Percentiles rank a stretch among this genome's conserved stretches.
phyloP scores from a whole-genome alignment of 257 asterid species.

The Capsicum chinense region DNA sequence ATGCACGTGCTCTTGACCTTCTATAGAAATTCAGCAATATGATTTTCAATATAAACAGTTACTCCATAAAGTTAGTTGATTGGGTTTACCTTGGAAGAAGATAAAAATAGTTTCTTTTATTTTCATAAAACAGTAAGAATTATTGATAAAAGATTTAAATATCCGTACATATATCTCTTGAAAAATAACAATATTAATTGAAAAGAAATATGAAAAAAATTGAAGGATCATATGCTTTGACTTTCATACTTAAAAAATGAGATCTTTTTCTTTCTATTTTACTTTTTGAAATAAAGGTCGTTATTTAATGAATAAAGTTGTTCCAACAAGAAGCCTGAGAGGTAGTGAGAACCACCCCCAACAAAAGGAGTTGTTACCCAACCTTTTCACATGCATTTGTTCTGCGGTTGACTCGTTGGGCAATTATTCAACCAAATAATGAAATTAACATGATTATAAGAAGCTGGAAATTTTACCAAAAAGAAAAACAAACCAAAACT shows the following conservation, averaged over 20 bases:
- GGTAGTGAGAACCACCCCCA: not conserved
- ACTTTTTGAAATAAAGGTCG: not conserved
- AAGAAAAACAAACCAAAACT: not conserved
- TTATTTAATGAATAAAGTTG: not conserved
- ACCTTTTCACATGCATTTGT: conserved; percentile 14
- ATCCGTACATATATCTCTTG: not conserved
- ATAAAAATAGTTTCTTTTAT: not conserved
- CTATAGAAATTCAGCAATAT: no score
- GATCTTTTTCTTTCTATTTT: not conserved
- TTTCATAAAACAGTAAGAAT: not conserved
- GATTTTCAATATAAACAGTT: no score
- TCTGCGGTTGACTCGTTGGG: not conserved
- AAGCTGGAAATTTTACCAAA: not conserved
- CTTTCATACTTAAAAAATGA: not conserved
- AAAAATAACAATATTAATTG: not conserved
- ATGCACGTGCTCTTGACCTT: no score
- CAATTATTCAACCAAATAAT: not conserved
- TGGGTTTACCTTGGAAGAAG: not conserved
- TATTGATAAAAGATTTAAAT: not conserved
- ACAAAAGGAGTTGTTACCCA: not conserved
- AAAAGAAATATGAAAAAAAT: not conserved
- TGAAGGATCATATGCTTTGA: not conserved
- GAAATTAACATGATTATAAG: not conserved
- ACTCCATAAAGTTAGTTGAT: not conserved
- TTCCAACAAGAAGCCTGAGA: not conserved